phyloP scores from a whole-genome alignment of 2,329 filamentous ascomycete species.

The Fusarium globosum region DNA sequence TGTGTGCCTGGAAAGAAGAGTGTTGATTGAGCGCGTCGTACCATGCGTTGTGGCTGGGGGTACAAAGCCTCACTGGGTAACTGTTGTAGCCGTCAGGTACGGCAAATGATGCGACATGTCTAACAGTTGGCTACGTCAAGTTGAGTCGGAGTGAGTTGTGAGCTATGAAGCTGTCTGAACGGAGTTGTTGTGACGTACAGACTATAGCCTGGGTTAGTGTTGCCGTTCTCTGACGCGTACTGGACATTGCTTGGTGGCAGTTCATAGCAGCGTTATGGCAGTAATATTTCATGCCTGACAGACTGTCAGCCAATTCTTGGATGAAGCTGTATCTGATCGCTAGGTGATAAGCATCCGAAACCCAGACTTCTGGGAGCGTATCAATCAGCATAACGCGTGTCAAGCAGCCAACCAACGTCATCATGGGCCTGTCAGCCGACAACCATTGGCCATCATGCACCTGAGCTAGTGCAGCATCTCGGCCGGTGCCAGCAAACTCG shows the following conservation, averaged over 20 bases:
- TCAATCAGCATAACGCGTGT: conserved; percentile 1
- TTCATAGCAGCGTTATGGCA: conserved; percentile 14
- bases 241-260: not conserved
- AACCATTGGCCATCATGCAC: conserved; percentile 19
- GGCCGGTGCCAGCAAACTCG: conserved; percentile 14
- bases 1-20: conserved; percentile 55
- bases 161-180: not conserved
- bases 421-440: conserved; percentile 7
- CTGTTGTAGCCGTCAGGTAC: not conserved
- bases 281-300: not conserved
- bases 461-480: conserved; percentile 12
- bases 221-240: not conserved
- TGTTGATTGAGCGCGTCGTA: not conserved
- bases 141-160: not conserved
- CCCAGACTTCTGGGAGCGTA: conserved; percentile 4
- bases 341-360: conserved; percentile 1
- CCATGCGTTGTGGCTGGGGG: not conserved
- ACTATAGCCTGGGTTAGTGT: not conserved
- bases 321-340: conserved; percentile 7
- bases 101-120: conserved; percentile 12
- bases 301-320: not conserved
- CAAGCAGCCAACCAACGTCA: conserved; percentile 14
- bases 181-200: not conserved
- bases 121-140: not conserved
- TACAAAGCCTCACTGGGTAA: not conserved